Evolutionary conservation across 1,284 basidiomycete species (phyloP).

Genomic region (Boletellus deceptivus): DNA sequence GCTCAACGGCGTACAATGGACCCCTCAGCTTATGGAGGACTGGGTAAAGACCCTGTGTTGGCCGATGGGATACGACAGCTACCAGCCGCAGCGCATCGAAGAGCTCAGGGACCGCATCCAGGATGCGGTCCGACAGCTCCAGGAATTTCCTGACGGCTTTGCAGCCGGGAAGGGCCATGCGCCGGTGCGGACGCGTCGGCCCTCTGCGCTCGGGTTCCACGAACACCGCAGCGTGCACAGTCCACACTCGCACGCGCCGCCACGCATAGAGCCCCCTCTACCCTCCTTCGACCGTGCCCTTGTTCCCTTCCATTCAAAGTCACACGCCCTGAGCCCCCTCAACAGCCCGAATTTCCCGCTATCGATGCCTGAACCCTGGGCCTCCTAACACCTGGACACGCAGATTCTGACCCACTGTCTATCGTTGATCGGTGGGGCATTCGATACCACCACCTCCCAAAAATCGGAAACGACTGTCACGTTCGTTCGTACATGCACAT

Average conservation of each 20-base stretch:
- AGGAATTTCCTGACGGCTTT: constrained; percentile 21
- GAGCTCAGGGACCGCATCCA: constrained; percentile 48
- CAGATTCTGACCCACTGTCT: constrained; percentile 3
- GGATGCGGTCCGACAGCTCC: constrained; percentile 43
- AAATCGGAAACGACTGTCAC: background rate
- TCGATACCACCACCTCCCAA: background rate
- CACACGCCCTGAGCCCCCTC: constrained; percentile 11
- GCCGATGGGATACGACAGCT: constrained; percentile 54
- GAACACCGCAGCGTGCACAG: constrained; percentile 8
- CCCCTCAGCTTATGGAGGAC: constrained; percentile 45
- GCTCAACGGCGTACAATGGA: constrained; percentile 53
- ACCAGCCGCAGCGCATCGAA: constrained; percentile 41
- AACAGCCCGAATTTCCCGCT: constrained; percentile 12
- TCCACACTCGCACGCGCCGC: constrained; percentile 1
- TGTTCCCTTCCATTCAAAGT: background rate
- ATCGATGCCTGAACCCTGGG: constrained; percentile 28
- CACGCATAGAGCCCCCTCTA: background rate
- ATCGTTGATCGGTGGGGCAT: constrained; percentile 19
- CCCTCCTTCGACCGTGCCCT: constrained; percentile 6
- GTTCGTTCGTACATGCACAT: background rate
- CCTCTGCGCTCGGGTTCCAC: constrained; percentile 12
- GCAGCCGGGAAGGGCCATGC: background rate
- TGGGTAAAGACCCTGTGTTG: constrained; percentile 54
- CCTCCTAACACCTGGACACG: constrained; percentile 1
- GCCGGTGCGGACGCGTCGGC: background rate